phyloP scores from a whole-genome alignment of 2,329 filamentous ascomycete genomes.

The Neonectria neomacrospora region DNA sequence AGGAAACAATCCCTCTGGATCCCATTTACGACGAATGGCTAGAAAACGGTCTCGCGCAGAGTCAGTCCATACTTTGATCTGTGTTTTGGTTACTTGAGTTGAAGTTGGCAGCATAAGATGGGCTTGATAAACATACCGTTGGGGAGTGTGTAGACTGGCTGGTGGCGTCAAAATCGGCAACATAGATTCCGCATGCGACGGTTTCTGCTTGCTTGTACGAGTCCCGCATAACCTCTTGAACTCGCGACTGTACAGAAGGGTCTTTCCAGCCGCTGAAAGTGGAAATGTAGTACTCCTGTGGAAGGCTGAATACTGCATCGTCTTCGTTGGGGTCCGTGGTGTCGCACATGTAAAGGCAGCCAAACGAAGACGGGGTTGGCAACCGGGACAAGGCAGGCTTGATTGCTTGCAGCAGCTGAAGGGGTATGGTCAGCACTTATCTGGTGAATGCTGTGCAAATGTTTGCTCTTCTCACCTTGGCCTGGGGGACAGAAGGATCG shows the following conservation, averaged over 20 bases:
- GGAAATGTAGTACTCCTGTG: slow-evolving; percentile 17
- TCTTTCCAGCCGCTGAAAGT: slow-evolving; percentile 9
- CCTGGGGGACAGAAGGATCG: background rate
- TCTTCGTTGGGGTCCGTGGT: slow-evolving; percentile 2
- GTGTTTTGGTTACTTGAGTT: background rate
- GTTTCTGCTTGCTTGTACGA: slow-evolving; percentile 1
- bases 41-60: background rate
- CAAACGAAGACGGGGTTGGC: slow-evolving; percentile 7
- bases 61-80: background rate
- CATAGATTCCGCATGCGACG: slow-evolving; percentile 17
- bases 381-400: slow-evolving; percentile 7
- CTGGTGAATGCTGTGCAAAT: background rate
- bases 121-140: background rate
- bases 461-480: background rate
- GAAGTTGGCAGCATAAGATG: too few relatives aligned
- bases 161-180: slow-evolving; percentile 9
- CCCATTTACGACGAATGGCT: background rate
- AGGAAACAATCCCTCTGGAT: background rate
- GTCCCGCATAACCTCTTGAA: background rate
- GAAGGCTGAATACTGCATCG: slow-evolving; percentile 12
- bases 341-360: slow-evolving; percentile 11
- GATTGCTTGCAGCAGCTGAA: background rate
- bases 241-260: background rate
- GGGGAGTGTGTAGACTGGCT: background rate
- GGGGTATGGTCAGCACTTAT: background rate